phyloP scores from a whole-genome alignment of 805 yeast species.

The Cyberlindnera veronae region DNA sequence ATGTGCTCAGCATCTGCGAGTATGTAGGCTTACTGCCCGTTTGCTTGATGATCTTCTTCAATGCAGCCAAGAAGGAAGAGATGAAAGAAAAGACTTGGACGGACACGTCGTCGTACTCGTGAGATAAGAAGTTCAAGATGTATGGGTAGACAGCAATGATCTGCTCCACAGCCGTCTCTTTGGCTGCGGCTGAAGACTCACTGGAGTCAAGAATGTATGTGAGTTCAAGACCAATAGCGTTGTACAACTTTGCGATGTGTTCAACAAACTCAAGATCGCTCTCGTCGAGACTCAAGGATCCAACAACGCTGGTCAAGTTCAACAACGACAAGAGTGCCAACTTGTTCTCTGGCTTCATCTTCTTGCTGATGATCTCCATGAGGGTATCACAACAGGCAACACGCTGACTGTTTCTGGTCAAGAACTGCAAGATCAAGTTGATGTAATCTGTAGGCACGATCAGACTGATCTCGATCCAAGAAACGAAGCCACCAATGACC shows the following conservation, averaged over 20 bases:
- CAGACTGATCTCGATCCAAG: conserved; percentile 62
- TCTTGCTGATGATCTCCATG: conserved; percentile 65
- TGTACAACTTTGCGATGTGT: conserved; percentile 67
- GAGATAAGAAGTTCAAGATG: conserved; percentile 63
- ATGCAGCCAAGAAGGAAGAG: conserved; percentile 64
- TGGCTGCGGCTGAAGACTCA: conserved; percentile 38
- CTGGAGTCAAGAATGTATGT: conserved; percentile 61
- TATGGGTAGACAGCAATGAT: conserved; percentile 68
- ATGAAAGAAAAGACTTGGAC: conserved; percentile 79
- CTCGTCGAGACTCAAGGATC: conserved; percentile 35
- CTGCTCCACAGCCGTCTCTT: conserved; percentile 42
- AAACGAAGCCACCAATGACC: conserved; percentile 79
- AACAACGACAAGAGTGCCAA: conserved; percentile 60
- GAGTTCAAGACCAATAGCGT: conserved; percentile 73
- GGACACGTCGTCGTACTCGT: conserved; percentile 87
- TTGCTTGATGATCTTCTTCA: conserved; percentile 53
- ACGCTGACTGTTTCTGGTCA: conserved; percentile 34
- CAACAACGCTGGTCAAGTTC: conserved; percentile 56
- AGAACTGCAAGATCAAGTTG: conserved; percentile 55
- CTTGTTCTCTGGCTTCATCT: conserved; percentile 73
- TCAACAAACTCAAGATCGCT: conserved; percentile 71
- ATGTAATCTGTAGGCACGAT: conserved; percentile 27
- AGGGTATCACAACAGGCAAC: conserved; percentile 39
- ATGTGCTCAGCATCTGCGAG: conserved; percentile 52
- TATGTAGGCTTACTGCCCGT: conserved; percentile 37